Base-by-base conservation (phyloP, 2,329 filamentous ascomycete species). In the Aspergillus sp. region DNA sequence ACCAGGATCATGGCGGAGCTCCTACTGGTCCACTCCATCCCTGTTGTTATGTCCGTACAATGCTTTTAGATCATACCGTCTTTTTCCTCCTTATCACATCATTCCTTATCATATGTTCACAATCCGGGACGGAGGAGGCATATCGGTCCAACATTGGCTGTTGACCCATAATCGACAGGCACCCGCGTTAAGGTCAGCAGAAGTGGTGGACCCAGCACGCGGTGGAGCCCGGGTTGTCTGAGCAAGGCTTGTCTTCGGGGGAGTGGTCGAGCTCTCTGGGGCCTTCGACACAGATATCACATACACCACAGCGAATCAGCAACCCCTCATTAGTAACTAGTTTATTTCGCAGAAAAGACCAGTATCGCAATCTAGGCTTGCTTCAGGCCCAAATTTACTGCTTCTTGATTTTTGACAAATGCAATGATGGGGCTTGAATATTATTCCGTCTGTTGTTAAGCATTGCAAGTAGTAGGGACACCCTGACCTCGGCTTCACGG, bases 401-500 rank as follows among this genome's bases (percentile, higher is more conserved):
- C 9, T 21, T n/a, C 25, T 50, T n/a, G 21, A n/a, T 17, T 19
- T 13, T 30, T 17, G 25, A 47, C n/a, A 10, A 32, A 23, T 7
- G 21, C 28, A 12, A 45, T n/a, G 17, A 10, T 19, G 39, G 19
- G 12, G 38, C 28, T 19, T 38, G 19, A 28, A 47, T 28, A 30
- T 21, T 23, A 38, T 28, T 49, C 39, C 39, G 52, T 30, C 32
- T 10, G 21, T 30, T 49, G 39, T 59, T 54, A 59, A 59, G 57
- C 57, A 48, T 48, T 36, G 21, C 28, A 54, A 55, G 57, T 23
- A 41, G 32, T 23, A 41, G 32, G 13, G n/a, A 49, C 45, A 45
- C 41, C 41, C 47, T 59, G 41, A 49, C 57, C 57, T 59, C 57
- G 57, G 57, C 19, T 30, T 38, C 41, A 47, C 41, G 57, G 57